Evolutionary conservation across 768 basidiomycete species (phyloP).

Genomic region (Daedaleopsis nitida): DNA sequence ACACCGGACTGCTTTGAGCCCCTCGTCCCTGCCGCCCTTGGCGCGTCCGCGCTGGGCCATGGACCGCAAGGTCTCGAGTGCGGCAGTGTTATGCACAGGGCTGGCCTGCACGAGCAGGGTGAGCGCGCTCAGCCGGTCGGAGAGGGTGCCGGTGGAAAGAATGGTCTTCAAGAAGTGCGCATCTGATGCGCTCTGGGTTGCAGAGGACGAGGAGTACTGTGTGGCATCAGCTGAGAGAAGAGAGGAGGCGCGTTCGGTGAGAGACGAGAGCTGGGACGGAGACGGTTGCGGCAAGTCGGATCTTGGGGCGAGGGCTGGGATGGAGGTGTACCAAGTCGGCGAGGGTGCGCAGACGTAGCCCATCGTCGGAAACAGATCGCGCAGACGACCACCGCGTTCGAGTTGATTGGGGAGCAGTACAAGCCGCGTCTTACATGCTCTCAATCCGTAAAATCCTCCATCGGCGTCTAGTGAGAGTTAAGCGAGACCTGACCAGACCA

Average conservation of each 20-base stretch:
- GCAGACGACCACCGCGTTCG: too few species aligned
- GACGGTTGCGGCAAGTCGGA: conserved; percentile 37
- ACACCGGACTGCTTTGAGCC: conserved; percentile 86
- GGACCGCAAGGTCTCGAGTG: conserved; percentile 70
- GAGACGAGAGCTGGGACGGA: conserved; percentile 44
- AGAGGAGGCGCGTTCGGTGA: conserved; percentile 47
- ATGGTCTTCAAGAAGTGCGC: conserved; percentile 82
- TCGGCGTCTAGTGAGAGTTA: too few species aligned
- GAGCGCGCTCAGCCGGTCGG: conserved; percentile 88
- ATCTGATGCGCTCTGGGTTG: conserved; percentile 62
- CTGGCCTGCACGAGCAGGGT: conserved; percentile 87
- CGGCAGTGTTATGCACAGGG: conserved; percentile 82
- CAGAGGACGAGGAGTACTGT: conserved; percentile 53
- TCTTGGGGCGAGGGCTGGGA: conserved; percentile 41
- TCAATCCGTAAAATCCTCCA: too few species aligned
- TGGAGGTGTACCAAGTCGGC: conserved; percentile 57
- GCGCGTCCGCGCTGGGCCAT: conserved; percentile 81
- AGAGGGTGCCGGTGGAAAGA: conserved; percentile 85
- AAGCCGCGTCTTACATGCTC: too few species aligned
- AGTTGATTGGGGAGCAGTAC: too few species aligned
- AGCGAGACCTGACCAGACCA: too few species aligned
- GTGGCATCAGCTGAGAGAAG: conserved; percentile 48
- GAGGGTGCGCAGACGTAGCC: neutral
- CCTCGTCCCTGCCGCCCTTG: conserved; percentile 91
- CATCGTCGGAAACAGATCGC: neutral